phyloP scores from a whole-genome alignment of 495 filamentous ascomycete genomes.

The Neurospora sp. region DNA sequence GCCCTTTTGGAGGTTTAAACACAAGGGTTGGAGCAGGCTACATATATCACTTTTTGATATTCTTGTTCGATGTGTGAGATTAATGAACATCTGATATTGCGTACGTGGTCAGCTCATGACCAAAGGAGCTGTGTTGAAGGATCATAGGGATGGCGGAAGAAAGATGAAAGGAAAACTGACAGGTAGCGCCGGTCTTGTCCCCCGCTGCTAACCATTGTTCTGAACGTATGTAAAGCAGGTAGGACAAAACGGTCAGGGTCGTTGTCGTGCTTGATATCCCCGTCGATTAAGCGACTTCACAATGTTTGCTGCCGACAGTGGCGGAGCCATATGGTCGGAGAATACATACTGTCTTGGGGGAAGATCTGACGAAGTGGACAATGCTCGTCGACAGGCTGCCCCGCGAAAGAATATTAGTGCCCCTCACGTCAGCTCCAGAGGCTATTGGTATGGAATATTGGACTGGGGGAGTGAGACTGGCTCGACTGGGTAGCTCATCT shows the following conservation, averaged over 20 bases:
- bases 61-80: neutral
- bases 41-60: neutral
- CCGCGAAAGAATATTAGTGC: neutral
- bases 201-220: neutral
- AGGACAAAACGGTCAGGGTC: neutral
- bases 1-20: neutral
- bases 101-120: neutral
- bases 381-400: neutral
- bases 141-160: neutral
- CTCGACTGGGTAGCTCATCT: neutral
- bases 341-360: neutral
- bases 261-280: neutral
- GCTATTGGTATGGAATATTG: neutral
- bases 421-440: neutral
- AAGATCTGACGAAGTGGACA: neutral
- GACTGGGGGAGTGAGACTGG: neutral
- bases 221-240: neutral
- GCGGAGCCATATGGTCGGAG: neutral
- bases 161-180: neutral
- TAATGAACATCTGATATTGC: neutral
- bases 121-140: neutral
- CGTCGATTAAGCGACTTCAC: neutral
- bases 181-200: neutral
- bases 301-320: neutral
- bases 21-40: neutral